Conservation (phyloP, 2,329 filamentous ascomycete species). For the Nectriaceae sp. region DNA sequence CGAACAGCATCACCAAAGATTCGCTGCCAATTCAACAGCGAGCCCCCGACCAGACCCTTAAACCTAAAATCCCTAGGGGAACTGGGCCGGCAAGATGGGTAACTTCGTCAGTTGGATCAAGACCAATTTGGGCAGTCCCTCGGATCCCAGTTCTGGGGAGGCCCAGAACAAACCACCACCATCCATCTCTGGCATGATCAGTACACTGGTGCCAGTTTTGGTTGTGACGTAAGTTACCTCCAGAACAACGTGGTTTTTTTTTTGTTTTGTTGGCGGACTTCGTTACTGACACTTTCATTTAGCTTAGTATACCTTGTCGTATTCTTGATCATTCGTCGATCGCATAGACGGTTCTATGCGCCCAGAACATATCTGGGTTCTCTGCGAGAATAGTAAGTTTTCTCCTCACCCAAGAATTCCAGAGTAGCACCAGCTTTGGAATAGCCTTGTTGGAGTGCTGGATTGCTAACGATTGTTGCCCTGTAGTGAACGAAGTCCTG, state of each 20-base stretch:
- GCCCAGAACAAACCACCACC: slow-evolving; percentile 29
- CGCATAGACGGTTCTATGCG: slow-evolving; percentile 54
- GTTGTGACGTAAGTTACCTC: background rate
- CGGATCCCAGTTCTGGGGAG: slow-evolving; percentile 24
- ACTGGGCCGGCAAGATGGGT: slow-evolving; percentile 34
- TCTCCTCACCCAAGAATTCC: background rate
- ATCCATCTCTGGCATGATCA: slow-evolving; percentile 36
- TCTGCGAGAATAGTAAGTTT: slow-evolving; percentile 49
- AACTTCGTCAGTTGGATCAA: slow-evolving; percentile 42
- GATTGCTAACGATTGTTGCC: background rate
- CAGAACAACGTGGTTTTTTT: slow-evolving; percentile 1
- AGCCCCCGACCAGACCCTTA: background rate
- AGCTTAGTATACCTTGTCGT: slow-evolving; percentile 53
- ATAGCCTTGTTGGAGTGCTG: no score
- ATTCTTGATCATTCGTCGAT: slow-evolving; percentile 50
- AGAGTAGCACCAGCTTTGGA: background rate
- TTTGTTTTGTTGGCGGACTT: no score
- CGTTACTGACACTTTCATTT: no score
- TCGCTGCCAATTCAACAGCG: background rate
- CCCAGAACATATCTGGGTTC: slow-evolving; percentile 55
- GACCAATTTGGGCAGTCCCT: slow-evolving; percentile 30
- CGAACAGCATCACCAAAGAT: background rate
- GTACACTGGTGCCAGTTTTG: background rate
- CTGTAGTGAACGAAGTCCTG: slow-evolving; percentile 55
- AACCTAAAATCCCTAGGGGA: background rate